phyloP scores from a whole-genome alignment of 768 basidiomycete species.

The Mycena polygramma region DNA sequence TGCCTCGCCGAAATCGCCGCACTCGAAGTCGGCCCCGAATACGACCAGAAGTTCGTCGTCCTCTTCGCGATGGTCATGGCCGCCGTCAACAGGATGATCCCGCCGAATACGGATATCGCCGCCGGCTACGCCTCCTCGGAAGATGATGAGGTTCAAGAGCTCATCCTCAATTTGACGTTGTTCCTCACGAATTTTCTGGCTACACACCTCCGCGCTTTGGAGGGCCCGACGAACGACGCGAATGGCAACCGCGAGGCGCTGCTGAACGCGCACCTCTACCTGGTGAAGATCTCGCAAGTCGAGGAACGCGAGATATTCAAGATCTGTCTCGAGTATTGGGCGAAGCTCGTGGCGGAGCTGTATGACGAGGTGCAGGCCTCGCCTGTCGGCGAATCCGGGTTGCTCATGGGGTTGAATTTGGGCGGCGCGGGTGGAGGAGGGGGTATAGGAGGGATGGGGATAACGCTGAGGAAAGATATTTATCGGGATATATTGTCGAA shows the following conservation, averaged over 20 bases:
- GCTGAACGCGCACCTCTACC: constrained; percentile 96
- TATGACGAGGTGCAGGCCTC: constrained; percentile 97
- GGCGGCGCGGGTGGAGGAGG: constrained; percentile 67
- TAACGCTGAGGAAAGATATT: constrained; percentile 90
- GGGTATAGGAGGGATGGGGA: constrained; percentile 57
- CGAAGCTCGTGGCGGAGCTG: constrained; percentile 93
- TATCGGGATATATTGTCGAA: constrained; percentile 96
- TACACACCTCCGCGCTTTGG: constrained; percentile 92
- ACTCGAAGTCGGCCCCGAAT: constrained; percentile 94
- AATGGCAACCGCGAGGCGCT: constrained; percentile 95
- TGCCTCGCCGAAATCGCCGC: constrained; percentile 97
- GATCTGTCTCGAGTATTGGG: constrained; percentile 98
- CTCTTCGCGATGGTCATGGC: constrained; percentile 99
- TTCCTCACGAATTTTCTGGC: constrained; percentile 97
- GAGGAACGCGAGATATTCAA: constrained; percentile 99
- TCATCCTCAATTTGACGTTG: constrained; percentile 94
- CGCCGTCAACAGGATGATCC: constrained; percentile 95
- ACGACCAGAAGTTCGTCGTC: constrained; percentile 97
- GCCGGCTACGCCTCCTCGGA: constrained; percentile 86
- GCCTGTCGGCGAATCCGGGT: constrained; percentile 88
- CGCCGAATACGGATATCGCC: constrained; percentile 93
- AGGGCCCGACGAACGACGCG: constrained; percentile 84
- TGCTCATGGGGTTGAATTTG: constrained; percentile 92
- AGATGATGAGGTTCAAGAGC: constrained; percentile 93
- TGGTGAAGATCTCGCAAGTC: constrained; percentile 98